Evolutionary conservation across 2,329 filamentous ascomycete genomes (phyloP).

Genomic region (Fusarium heterosporum): DNA sequence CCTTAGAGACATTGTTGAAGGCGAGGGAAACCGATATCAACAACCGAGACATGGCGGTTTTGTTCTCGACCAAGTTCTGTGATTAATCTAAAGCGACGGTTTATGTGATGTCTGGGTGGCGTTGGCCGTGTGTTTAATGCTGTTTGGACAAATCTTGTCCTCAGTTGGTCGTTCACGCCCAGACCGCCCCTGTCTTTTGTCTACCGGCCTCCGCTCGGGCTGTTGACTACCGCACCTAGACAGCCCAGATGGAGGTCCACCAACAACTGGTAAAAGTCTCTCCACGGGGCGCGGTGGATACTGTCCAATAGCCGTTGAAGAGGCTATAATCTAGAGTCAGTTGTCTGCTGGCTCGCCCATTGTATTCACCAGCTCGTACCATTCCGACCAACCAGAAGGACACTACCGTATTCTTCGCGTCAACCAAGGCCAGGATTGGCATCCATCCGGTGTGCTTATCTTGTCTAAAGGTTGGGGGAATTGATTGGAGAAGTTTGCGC

Average conservation of each 20-base stretch:
- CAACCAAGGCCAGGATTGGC: constrained; percentile 7
- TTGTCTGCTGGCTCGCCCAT: not conserved
- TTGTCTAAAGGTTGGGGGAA: not conserved
- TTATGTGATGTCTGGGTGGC: constrained; percentile 20
- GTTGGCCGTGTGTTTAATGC: constrained; percentile 10
- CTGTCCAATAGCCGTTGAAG: constrained; percentile 1
- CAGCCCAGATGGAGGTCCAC: not conserved
- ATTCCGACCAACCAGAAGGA: not conserved
- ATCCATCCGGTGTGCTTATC: constrained; percentile 8
- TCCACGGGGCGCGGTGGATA: constrained; percentile 1
- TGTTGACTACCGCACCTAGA: constrained; percentile 5
- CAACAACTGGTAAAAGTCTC: not conserved
- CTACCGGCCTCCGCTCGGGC: not conserved
- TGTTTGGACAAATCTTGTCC: constrained; percentile 11
- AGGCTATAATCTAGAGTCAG: not conserved
- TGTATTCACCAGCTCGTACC: constrained; percentile 1
- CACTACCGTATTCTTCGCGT: not conserved
- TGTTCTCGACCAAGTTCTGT: constrained; percentile 1
- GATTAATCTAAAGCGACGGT: constrained; percentile 3
- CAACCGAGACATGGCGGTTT: not conserved
- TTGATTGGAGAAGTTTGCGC: constrained; percentile 15
- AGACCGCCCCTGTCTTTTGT: constrained; percentile 15
- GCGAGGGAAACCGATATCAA: not conserved
- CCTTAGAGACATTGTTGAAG: not conserved
- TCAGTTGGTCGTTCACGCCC: constrained; percentile 18